Conservation (phyloP, 495 filamentous ascomycete genomes). For the Jackrogersella minutella region DNA sequence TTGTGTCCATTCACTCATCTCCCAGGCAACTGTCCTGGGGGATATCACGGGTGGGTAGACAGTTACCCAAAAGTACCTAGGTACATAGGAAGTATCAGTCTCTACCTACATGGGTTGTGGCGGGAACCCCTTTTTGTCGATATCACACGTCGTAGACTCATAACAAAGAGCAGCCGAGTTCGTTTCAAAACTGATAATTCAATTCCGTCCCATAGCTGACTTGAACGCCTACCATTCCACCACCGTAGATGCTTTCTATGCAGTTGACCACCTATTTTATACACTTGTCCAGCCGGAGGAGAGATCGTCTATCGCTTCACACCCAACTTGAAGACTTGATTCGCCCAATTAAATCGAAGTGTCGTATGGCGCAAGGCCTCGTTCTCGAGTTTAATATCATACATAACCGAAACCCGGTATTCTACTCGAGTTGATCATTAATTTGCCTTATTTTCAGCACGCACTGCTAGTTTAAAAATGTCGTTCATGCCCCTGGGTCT, state of each 20-base stretch:
- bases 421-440: slow-evolving; percentile 5
- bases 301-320: slow-evolving; percentile 44
- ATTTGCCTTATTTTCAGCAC: slow-evolving; percentile 7
- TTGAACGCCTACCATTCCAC: slow-evolving; percentile 46
- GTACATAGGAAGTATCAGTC: neutral
- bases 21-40: neutral
- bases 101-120: neutral
- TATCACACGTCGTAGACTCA: neutral
- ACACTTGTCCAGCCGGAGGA: slow-evolving; percentile 44
- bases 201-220: slow-evolving; percentile 37
- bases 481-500: slow-evolving; percentile 16
- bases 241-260: slow-evolving; percentile 44
- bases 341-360: slow-evolving; percentile 22
- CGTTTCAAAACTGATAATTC: slow-evolving; percentile 34
- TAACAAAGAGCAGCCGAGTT: neutral
- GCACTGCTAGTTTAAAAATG: slow-evolving; percentile 24
- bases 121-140: neutral
- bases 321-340: slow-evolving; percentile 23
- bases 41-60: neutral
- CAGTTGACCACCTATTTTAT: slow-evolving; percentile 44
- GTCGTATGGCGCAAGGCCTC: slow-evolving; percentile 29
- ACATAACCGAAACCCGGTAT: slow-evolving; percentile 25
- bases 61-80: neutral
- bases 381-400: slow-evolving; percentile 40
- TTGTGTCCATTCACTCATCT: neutral